These are phyloP conservation scores for Colletotrichum liaoningense DNA, from an alignment of 2,329 filamentous ascomycete species.

Conservation along the genomic window DNA sequence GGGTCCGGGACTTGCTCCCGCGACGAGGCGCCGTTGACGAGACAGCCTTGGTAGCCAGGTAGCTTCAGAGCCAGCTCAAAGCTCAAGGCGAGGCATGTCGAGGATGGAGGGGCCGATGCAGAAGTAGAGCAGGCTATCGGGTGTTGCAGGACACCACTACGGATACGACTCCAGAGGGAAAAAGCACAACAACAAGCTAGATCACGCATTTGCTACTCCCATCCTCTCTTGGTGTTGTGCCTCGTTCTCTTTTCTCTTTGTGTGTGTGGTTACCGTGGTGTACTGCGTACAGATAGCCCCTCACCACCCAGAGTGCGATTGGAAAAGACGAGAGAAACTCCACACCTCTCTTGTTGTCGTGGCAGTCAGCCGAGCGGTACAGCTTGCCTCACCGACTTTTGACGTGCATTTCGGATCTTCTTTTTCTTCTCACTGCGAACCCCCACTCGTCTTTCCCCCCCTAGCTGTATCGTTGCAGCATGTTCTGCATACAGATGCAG, in stretches of 20 bases:
- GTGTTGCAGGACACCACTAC: conserved; percentile 7
- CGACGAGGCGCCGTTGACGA: not conserved
- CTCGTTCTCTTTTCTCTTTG: not conserved
- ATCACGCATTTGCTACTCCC: not conserved
- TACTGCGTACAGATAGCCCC: not conserved
- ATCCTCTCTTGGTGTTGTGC: not conserved
- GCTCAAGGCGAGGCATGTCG: not conserved
- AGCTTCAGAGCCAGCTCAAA: not conserved
- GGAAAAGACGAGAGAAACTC: not conserved
- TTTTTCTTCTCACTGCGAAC: not conserved
- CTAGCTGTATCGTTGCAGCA: not conserved
- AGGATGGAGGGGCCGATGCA: not conserved
- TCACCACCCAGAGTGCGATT: not conserved
- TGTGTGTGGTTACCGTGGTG: not conserved
- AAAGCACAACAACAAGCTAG: not conserved
- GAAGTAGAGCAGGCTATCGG: not conserved
- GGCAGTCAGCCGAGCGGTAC: conserved; percentile 30
- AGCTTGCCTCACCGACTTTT: conserved; percentile 34
- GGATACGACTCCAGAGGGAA: not conserved
- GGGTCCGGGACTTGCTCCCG: conserved; percentile 4
- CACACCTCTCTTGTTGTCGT: conserved; percentile 17
- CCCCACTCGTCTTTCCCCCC: not conserved
- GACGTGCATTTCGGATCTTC: conserved; percentile 13
- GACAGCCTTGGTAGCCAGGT: no score
- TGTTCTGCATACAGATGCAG: not conserved